Evolutionary conservation across 148 eudicot species (phyloP), one percentile per base, ranked within the genome.

Genomic region (Chenopodium quinoa): DNA sequence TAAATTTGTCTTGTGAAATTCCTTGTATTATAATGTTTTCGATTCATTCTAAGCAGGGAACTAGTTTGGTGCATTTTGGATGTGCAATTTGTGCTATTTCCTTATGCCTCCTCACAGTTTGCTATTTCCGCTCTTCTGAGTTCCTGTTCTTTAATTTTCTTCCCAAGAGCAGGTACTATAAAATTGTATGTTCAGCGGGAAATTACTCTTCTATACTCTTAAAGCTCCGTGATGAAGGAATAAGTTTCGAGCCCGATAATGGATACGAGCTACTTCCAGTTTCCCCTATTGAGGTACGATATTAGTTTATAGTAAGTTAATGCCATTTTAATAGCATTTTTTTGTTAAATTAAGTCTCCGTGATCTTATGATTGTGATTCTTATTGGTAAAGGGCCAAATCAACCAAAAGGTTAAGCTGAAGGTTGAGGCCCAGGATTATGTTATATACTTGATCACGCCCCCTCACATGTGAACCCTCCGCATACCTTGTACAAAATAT

Each of bases 201-300:
- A 89, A 89, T 81, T 92, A 92, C 64, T 62, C 94, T 14, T 79
- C 81, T 66, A 86, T 96, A 86, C 73, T 96, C 71, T 79, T 91
- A 79, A 96, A 91, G 86, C 90, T 96, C 71, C 93, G 91, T 10
- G 97, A 92, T 62, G 94, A 89, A 86, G 98, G 97, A 84, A 88
- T 96, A 84, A 73, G 73, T 64, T 96, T 90, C 85, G 98, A 91
- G 88, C 90, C 94, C 68, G 97, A 92, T 87, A 90, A 87, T 87
- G 99, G 99, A 67, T 86, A 78, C 82, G 98, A 96, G 76, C 83
- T 96, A 76, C 86, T 96, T 86, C 95, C 99, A 14, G 50, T 88
- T 10, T 82, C 85, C 40, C 87, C 91, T 20, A 64, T 93, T 60
- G 98, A 96, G 99, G 99, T 96, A 89, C 76, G 87, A 13, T 60